phyloP scores from a whole-genome alignment of 2,329 filamentous ascomycete genomes.

The Botrytis elliptica region DNA sequence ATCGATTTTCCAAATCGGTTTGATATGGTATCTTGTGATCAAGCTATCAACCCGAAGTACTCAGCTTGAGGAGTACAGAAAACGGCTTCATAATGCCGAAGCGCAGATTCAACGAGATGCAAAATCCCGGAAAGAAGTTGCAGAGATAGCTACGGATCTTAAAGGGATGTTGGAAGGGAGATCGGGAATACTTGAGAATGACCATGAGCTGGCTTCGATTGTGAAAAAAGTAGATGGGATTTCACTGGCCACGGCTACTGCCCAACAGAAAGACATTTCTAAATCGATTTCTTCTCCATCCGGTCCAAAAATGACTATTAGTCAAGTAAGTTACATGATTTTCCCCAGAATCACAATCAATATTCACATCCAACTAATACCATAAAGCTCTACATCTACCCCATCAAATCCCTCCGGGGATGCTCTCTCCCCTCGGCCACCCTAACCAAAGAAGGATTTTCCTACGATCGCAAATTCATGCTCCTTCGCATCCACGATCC shows the following conservation, averaged over 20 bases:
- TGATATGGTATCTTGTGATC: not conserved
- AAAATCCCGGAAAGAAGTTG: not conserved
- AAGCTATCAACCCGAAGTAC: not conserved
- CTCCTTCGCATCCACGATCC: slow-evolving; percentile 52
- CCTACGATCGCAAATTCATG: slow-evolving; percentile 70
- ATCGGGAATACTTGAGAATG: not conserved
- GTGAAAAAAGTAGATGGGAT: not conserved
- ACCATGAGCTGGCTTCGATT: not conserved
- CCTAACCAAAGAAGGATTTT: slow-evolving; percentile 62
- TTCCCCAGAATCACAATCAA: too few relatives aligned
- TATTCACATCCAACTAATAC: not conserved
- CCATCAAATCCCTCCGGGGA: slow-evolving; percentile 70
- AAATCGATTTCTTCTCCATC: not conserved
- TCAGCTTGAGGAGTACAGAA: not conserved
- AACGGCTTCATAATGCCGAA: not conserved
- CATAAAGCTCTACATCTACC: slow-evolving; percentile 65
- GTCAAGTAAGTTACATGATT: not conserved
- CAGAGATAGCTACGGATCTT: not conserved
- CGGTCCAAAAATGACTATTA: slow-evolving; percentile 17
- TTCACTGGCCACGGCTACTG: not conserved
- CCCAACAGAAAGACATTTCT: not conserved
- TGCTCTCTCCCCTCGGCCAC: slow-evolving; percentile 53
- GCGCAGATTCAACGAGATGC: not conserved
- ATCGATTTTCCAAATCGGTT: not conserved
- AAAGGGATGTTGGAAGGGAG: not conserved